These are phyloP conservation scores for Starmerella khaoyaiensis DNA, from an alignment of 805 yeast species.

Conservation along the genomic window DNA sequence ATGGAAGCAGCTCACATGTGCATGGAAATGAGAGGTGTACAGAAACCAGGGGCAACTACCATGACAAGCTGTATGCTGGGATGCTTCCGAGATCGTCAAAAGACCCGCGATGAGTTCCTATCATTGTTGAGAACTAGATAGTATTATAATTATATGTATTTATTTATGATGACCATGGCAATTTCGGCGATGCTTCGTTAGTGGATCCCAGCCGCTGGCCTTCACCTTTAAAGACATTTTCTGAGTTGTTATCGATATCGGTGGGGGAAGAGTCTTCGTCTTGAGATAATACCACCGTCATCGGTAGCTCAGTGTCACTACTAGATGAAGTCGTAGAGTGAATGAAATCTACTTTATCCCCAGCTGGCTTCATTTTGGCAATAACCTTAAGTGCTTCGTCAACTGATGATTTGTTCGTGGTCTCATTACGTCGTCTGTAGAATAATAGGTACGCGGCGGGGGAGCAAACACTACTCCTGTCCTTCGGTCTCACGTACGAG, in stretches of 20 bases:
- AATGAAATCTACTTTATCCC: not conserved
- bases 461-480: conserved; percentile 48
- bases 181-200: not conserved
- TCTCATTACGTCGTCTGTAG: conserved; percentile 41
- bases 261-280: not conserved
- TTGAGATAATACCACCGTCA: not conserved
- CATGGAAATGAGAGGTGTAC: conserved; percentile 96
- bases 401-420: conserved; percentile 6
- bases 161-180: conserved; percentile 1
- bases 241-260: not conserved
- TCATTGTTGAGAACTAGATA: conserved; percentile 39
- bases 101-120: conserved; percentile 91
- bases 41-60: conserved; percentile 86
- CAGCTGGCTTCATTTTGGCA: not conserved
- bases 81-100: conserved; percentile 82
- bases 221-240: conserved; percentile 4
- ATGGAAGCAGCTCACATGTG: conserved; percentile 98
- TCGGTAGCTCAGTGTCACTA: not conserved
- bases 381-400: not conserved
- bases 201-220: conserved; percentile 7
- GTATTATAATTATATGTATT: not conserved
- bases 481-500: conserved; percentile 50
- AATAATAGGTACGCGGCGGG: conserved; percentile 81
- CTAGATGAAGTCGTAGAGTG: not conserved
- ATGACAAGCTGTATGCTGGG: conserved; percentile 96